Conservation (phyloP, 2,329 filamentous ascomycete species). For the Calonectria pteridis region DNA sequence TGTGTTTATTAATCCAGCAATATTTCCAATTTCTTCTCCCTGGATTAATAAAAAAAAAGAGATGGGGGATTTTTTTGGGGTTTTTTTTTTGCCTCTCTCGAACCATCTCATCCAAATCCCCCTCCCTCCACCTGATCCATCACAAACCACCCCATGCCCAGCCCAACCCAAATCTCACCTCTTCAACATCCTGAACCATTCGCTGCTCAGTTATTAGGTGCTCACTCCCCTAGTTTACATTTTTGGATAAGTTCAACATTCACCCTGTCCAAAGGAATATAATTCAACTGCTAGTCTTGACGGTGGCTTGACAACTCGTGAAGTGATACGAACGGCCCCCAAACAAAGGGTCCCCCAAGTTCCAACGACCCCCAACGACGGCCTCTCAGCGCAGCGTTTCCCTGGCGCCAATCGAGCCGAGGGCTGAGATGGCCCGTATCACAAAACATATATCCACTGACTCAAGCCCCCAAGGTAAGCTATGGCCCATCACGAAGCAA, state of each 20-base stretch:
- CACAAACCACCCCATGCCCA: no score
- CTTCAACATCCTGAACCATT: not conserved
- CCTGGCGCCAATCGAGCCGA: constrained; percentile 8
- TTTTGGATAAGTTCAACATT: not conserved
- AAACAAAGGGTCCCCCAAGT: not conserved
- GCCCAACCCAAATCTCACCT: no score
- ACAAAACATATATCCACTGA: not conserved
- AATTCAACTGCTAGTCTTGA: not conserved
- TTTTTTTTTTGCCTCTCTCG: not conserved
- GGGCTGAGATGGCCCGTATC: not conserved
- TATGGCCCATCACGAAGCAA: not conserved
- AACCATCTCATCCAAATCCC: not conserved
- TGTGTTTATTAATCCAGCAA: no score
- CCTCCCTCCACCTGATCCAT: not conserved
- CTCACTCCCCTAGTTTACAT: not conserved
- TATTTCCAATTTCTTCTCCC: not conserved
- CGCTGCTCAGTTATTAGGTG: not conserved
- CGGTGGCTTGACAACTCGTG: not conserved
- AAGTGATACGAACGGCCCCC: constrained; percentile 10
- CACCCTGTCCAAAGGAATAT: not conserved
- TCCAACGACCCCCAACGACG: constrained; percentile 3
- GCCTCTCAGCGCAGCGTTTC: not conserved
- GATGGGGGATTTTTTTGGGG: not conserved
- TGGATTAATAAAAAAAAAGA: not conserved
- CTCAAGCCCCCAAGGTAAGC: not conserved